Evolutionary conservation across 768 basidiomycete genomes (phyloP).

Genomic region (Polyporus arcularius): DNA sequence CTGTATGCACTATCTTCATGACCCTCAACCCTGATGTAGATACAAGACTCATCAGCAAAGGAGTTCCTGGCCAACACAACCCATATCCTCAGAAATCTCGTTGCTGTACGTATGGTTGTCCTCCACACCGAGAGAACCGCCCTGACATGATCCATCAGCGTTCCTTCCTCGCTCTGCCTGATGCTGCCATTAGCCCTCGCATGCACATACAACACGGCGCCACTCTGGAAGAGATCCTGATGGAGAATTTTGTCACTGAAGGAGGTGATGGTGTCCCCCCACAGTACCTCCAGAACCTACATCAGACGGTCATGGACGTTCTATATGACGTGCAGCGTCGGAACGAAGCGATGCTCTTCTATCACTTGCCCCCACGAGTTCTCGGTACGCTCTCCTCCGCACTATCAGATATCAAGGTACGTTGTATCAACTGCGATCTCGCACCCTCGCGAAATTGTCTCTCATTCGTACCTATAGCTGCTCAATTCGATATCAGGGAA

Average conservation of each 20-base stretch:
- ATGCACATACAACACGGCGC: constrained; percentile 60
- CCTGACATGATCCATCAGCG: constrained; percentile 44
- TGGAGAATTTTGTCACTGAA: constrained; percentile 37
- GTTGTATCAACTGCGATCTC: neutral
- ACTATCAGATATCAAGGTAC: constrained; percentile 53
- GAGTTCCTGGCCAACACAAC: constrained; percentile 58
- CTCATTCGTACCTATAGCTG: constrained; percentile 42
- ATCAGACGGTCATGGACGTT: constrained; percentile 53
- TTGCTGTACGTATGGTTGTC: constrained; percentile 51
- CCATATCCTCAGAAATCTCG: constrained; percentile 50
- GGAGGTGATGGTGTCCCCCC: constrained; percentile 31
- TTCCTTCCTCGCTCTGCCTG: constrained; percentile 68
- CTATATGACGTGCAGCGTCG: constrained; percentile 71
- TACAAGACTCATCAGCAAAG: constrained; percentile 58
- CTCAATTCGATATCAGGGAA: constrained; percentile 74
- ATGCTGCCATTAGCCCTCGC: constrained; percentile 73
- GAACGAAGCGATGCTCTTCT: constrained; percentile 81
- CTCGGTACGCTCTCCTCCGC: constrained; percentile 63
- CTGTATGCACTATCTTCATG: neutral
- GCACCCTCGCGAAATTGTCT: too few relatives aligned
- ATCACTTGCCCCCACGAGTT: constrained; percentile 60
- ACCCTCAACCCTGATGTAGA: neutral
- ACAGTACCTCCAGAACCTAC: constrained; percentile 43
- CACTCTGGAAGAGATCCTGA: constrained; percentile 50
- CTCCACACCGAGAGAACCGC: neutral